Percentiles rank a stretch among this genome's conserved stretches.
These are phyloP conservation scores for Exophiala calicioides DNA, from an alignment of 2,329 filamentous ascomycete genomes.

Conservation along the genomic window DNA sequence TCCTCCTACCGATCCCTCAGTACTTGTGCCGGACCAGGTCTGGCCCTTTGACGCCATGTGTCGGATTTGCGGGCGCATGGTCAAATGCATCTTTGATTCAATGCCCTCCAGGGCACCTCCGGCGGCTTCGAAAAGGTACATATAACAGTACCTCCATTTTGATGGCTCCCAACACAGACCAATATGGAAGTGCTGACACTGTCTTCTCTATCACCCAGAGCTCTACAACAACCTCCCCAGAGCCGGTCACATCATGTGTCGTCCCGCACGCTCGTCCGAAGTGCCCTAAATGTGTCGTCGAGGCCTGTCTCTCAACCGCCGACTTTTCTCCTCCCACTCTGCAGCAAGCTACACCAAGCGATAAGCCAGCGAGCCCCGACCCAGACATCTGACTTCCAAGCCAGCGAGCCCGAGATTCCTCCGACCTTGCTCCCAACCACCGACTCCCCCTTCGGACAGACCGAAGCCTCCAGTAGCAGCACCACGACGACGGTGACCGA, in stretches of 20 bases:
- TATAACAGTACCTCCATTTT: too few species aligned
- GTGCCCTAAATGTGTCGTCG: constrained; percentile 22
- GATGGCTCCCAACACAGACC: too few species aligned
- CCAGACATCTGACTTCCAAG: constrained; percentile 33
- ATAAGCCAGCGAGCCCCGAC: constrained; percentile 20
- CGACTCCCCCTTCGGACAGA: constrained; percentile 18
- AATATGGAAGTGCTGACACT: too few species aligned
- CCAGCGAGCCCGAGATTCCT: constrained; percentile 35
- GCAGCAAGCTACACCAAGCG: constrained; percentile 46
- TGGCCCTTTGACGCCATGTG: constrained; percentile 33
- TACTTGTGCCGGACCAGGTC: too few species aligned
- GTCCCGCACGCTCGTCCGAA: constrained; percentile 18
- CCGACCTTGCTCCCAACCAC: constrained; percentile 33
- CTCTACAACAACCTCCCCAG: constrained; percentile 3
- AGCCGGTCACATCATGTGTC: constrained; percentile 23
- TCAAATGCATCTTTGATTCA: constrained; percentile 33
- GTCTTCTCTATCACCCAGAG: too few species aligned
- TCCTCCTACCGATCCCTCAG: too few species aligned
- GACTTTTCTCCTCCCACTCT: constrained; percentile 34
- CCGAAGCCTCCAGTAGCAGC: constrained; percentile 16
- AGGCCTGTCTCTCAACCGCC: constrained; percentile 17
- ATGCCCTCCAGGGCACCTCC: constrained; percentile 29
- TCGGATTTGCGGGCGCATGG: constrained; percentile 32
- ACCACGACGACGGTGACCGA: constrained; percentile 21
- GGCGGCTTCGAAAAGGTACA: constrained; percentile 10